A percentile compares a stretch with the other conserved stretches of the same genome.
Conservation (phyloP, 2,329 filamentous ascomycete species). For the Alternaria postmessia region DNA sequence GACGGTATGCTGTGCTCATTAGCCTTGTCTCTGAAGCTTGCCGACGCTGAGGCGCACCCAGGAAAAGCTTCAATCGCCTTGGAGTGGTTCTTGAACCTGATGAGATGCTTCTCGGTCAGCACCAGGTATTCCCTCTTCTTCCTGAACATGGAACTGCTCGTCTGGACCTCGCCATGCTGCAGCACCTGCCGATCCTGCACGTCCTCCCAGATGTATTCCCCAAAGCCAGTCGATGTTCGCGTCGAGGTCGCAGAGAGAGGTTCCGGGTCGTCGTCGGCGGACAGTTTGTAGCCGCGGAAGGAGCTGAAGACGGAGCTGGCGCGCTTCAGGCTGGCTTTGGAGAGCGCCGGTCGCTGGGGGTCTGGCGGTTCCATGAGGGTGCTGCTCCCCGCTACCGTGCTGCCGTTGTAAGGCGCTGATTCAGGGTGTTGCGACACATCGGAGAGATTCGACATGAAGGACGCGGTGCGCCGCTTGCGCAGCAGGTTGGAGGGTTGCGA, state of each 20-base stretch:
- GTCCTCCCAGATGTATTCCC: constrained; percentile 52
- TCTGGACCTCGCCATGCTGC: constrained; percentile 75
- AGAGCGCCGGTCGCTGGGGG: constrained; percentile 26
- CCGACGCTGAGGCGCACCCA: constrained; percentile 27
- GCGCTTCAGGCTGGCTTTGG: constrained; percentile 37
- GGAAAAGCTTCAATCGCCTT: constrained; percentile 72
- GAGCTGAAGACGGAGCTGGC: constrained; percentile 66
- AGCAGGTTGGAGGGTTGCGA: constrained; percentile 47
- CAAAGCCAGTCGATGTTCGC: constrained; percentile 52
- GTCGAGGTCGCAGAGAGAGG: constrained; percentile 60
- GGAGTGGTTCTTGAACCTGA: constrained; percentile 72
- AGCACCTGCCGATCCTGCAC: constrained; percentile 58
- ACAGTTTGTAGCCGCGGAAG: constrained; percentile 61
- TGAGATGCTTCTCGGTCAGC: constrained; percentile 71
- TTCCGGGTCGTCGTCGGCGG: constrained; percentile 61
- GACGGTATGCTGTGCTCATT: constrained; percentile 39
- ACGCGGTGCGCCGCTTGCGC: constrained; percentile 49
- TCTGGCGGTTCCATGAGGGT: constrained; percentile 21
- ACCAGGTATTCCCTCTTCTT: constrained; percentile 78
- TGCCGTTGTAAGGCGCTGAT: constrained; percentile 24
- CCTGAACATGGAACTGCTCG: constrained; percentile 72
- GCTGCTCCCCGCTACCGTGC: constrained; percentile 12
- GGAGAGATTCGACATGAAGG: constrained; percentile 47
- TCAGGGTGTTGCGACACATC: constrained; percentile 36
- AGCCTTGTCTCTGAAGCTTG: constrained; percentile 10